A percentile compares a stretch with the other conserved stretches of the same genome.
phyloP scores from a whole-genome alignment of 169 alveolate species.

The Fabrea salina region DNA sequence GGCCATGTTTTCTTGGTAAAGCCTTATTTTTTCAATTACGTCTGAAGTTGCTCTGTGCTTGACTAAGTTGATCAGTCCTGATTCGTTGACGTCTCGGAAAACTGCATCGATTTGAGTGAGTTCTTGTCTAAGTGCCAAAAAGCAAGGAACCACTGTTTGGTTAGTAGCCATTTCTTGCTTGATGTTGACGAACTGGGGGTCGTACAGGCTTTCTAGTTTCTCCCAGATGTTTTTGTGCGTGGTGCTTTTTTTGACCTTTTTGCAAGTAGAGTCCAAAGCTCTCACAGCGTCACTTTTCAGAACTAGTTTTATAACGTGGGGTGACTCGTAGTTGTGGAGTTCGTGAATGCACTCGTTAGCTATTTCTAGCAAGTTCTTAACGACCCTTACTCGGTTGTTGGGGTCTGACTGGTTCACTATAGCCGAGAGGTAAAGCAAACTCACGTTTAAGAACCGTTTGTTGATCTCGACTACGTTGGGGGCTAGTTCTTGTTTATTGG shows the following conservation, averaged over 20 bases:
- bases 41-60: slow-evolving; percentile 23
- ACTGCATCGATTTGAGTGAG: not conserved
- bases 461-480: not conserved
- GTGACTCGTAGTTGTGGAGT: slow-evolving; percentile 2
- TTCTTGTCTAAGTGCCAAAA: slow-evolving; percentile 10
- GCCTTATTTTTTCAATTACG: not conserved
- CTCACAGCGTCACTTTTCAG: slow-evolving; percentile 21
- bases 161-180: slow-evolving; percentile 15
- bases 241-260: slow-evolving; percentile 24
- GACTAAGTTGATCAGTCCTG: not conserved
- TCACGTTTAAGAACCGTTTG: not conserved
- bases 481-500: not conserved
- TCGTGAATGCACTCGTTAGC: slow-evolving; percentile 3
- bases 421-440: not conserved
- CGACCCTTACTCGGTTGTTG: slow-evolving; percentile 5
- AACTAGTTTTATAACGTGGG: slow-evolving; percentile 2
- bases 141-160: slow-evolving; percentile 6
- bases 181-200: not conserved
- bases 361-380: not conserved
- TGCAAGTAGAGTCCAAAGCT: slow-evolving; percentile 3
- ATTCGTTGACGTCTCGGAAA: not conserved
- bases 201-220: not conserved
- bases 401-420: slow-evolving; percentile 1
- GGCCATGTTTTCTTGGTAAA: not conserved
- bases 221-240: not conserved